phyloP scores from a whole-genome alignment of 2,329 filamentous ascomycete genomes.

The Talaromyces rugulosus region DNA sequence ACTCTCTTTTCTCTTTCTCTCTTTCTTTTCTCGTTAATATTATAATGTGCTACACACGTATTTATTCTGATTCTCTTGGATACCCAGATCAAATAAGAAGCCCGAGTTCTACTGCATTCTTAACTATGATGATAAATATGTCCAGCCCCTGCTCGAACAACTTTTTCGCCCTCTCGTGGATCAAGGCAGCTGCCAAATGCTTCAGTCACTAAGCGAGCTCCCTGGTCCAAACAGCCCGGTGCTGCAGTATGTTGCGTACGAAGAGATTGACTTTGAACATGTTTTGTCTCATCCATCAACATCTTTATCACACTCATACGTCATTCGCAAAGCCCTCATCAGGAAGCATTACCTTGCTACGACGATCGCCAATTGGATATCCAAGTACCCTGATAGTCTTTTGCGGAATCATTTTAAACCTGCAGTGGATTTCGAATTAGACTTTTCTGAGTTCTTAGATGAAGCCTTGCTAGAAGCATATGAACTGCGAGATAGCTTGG shows the following conservation, averaged over 20 bases:
- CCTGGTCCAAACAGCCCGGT: constrained; percentile 47
- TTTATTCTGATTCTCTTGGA: constrained; percentile 17
- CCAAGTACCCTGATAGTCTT: constrained; percentile 71
- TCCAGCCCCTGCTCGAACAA: constrained; percentile 75
- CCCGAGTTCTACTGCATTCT: constrained; percentile 65
- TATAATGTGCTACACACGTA: constrained; percentile 2
- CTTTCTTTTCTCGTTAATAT: constrained; percentile 1
- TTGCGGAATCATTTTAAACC: constrained; percentile 69
- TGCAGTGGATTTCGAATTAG: constrained; percentile 83
- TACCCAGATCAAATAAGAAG: constrained; percentile 31
- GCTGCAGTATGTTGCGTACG: constrained; percentile 82
- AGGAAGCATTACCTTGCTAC: constrained; percentile 89
- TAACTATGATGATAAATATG: constrained; percentile 82
- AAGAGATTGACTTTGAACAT: constrained; percentile 78
- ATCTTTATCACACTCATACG: constrained; percentile 78
- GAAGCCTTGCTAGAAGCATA: constrained; percentile 88
- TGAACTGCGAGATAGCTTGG: constrained; percentile 75
- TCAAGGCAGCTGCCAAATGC: constrained; percentile 49
- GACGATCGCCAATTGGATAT: constrained; percentile 78
- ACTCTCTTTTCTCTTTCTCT: not conserved
- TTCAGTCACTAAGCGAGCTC: constrained; percentile 49
- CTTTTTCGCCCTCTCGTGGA: constrained; percentile 65
- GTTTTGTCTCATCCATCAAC: constrained; percentile 59
- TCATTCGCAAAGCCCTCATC: constrained; percentile 94
- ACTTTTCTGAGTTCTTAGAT: constrained; percentile 94